A percentile compares a stretch with the other conserved stretches of the same genome.
phyloP scores from a whole-genome alignment of 495 filamentous ascomycete genomes.

The Xylaria telfairii region DNA sequence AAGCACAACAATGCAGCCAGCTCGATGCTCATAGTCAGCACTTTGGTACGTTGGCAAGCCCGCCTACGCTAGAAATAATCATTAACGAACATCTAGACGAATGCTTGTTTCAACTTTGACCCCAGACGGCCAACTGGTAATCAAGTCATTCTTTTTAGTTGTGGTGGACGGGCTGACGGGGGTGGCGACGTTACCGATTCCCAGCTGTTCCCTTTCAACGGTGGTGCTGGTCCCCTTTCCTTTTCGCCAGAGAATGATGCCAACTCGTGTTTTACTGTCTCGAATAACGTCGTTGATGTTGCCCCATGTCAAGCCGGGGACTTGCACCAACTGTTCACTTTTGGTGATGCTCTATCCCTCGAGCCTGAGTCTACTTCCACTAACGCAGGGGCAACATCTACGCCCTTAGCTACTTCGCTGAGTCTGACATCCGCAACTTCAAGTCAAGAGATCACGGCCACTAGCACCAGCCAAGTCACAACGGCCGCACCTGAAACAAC shows the following conservation, averaged over 20 bases:
- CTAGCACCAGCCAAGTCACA: conserved; percentile 4
- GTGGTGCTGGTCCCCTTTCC: conserved; percentile 46
- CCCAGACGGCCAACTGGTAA: conserved; percentile 52
- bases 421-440: conserved; percentile 14
- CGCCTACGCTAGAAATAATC: neutral
- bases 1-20: conserved; percentile 53
- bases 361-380: conserved; percentile 20
- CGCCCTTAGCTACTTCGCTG: conserved; percentile 24
- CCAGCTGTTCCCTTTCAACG: conserved; percentile 55
- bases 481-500: conserved; percentile 21
- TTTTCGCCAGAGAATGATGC: conserved; percentile 50
- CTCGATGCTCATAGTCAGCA: conserved; percentile 58
- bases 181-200: conserved; percentile 56
- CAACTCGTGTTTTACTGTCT: conserved; percentile 54
- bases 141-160: conserved; percentile 59
- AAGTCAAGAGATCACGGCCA: conserved; percentile 14
- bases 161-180: conserved; percentile 62
- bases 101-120: conserved; percentile 64
- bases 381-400: neutral
- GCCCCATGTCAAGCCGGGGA: conserved; percentile 49
- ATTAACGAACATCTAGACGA: conserved; percentile 45
- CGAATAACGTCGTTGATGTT: conserved; percentile 52
- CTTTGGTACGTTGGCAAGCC: conserved; percentile 43
- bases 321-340: conserved; percentile 54
- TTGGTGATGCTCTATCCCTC: conserved; percentile 38